These are phyloP conservation scores for Gastrodia elata DNA, from an alignment of 106 monocot genomes.

Conservation along the genomic window DNA sequence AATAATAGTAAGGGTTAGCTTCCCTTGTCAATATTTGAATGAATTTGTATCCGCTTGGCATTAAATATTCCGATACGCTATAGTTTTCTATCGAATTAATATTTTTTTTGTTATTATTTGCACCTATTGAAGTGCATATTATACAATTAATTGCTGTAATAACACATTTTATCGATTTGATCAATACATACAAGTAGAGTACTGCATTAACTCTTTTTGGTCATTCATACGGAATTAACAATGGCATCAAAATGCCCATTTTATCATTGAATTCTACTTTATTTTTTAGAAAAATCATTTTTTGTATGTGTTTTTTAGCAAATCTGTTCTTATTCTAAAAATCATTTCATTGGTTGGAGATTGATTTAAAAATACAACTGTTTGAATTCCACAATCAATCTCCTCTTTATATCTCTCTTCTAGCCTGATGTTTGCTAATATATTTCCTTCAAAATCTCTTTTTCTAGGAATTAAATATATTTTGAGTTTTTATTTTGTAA, in stretches of 20 bases:
- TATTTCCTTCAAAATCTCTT: not conserved
- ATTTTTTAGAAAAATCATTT: not conserved
- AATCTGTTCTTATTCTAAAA: not conserved
- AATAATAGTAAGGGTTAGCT: not conserved
- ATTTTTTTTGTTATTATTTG: not conserved
- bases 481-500: conserved; percentile 1
- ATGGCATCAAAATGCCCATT: not conserved
- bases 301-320: not conserved
- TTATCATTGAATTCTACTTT: not conserved
- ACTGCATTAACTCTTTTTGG: not conserved
- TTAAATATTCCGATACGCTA: not conserved
- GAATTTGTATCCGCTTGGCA: not conserved
- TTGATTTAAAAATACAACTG: not conserved
- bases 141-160: not conserved
- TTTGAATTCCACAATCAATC: not conserved
- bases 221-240: not conserved
- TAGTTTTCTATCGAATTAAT: not conserved
- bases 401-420: not conserved
- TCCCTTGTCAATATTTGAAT: not conserved
- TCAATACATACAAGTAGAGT: not conserved
- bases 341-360: not conserved
- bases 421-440: not conserved
- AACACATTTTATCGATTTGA: not conserved
- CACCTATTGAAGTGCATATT: not conserved
- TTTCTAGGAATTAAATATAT: not conserved